Evolutionary conservation across 208 protist species (phyloP).

Genomic region (Crithidia bombi): DNA sequence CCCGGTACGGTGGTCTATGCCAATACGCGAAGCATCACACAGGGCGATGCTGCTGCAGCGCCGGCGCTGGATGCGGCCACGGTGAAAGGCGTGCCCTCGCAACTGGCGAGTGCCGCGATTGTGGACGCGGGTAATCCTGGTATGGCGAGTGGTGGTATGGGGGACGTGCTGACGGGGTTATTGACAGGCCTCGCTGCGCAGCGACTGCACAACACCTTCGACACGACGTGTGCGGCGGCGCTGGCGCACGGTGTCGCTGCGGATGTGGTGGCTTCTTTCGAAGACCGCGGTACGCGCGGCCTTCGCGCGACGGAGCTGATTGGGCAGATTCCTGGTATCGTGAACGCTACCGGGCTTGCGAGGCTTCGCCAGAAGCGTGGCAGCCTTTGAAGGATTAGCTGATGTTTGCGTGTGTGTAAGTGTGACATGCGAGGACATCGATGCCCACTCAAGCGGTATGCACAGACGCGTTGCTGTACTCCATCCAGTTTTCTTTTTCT

Average conservation of each 20-base stretch:
- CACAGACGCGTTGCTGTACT: no score
- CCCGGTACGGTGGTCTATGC: slow-evolving; percentile 66
- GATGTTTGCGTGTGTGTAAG: no score
- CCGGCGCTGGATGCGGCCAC: neutral
- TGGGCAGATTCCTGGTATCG: slow-evolving; percentile 34
- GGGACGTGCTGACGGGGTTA: slow-evolving; percentile 81
- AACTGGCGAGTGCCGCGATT: slow-evolving; percentile 30
- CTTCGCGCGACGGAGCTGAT: slow-evolving; percentile 75
- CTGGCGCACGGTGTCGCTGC: slow-evolving; percentile 73
- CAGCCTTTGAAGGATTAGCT: slow-evolving; percentile 10
- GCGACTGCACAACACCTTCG: slow-evolving; percentile 30
- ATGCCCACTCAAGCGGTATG: no score
- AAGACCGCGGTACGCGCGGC: slow-evolving; percentile 55
- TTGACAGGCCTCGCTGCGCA: slow-evolving; percentile 65
- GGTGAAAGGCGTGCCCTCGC: slow-evolving; percentile 8
- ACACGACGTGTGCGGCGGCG: slow-evolving; percentile 56
- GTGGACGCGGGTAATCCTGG: slow-evolving; percentile 83
- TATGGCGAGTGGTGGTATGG: slow-evolving; percentile 88
- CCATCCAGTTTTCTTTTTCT: neutral
- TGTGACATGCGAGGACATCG: no score
- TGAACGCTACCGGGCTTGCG: slow-evolving; percentile 44
- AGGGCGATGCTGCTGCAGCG: neutral
- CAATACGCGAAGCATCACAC: neutral
- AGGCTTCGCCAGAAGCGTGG: slow-evolving; percentile 1
- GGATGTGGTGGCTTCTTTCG: slow-evolving; percentile 50